These are phyloP conservation scores for Tylopilus vinaceipallidus DNA, from an alignment of 768 basidiomycete genomes.

Conservation along the genomic window DNA sequence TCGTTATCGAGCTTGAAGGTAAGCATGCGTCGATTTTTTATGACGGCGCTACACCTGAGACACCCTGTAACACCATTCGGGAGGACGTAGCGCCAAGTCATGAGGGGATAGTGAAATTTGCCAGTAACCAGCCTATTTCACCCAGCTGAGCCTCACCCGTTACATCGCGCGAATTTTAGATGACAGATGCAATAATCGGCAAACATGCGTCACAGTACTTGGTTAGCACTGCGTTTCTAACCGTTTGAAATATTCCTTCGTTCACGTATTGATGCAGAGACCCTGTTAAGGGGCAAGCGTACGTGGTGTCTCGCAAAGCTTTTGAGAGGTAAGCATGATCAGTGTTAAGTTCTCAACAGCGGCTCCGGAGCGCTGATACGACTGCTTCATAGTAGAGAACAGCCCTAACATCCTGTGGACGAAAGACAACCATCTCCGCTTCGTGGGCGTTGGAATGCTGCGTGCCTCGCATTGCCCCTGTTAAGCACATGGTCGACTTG, in stretches of 20 bases:
- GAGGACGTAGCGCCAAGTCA: not conserved
- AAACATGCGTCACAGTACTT: not conserved
- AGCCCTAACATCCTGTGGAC: not conserved
- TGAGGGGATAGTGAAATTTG: not conserved
- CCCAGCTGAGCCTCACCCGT: not conserved
- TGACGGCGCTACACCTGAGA: not conserved
- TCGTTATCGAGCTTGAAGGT: too few species aligned
- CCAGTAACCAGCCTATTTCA: not conserved
- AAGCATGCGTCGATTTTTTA: not conserved
- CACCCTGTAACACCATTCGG: not conserved
- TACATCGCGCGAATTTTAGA: not conserved
- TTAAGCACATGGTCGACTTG: not conserved
- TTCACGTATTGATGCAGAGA: not conserved
- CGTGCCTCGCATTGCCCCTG: not conserved
- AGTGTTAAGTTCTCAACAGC: not conserved
- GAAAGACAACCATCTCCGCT: not conserved
- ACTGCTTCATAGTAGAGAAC: not conserved
- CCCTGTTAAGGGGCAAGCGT: not conserved
- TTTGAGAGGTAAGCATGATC: not conserved
- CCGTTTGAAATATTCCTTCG: not conserved
- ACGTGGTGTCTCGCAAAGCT: not conserved
- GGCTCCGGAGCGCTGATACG: not conserved
- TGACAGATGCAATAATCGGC: not conserved
- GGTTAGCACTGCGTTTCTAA: not conserved
- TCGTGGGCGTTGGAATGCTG: too few species aligned